Base-by-base conservation (phyloP, 331 rosid species). In the Pyrus hybrid region DNA sequence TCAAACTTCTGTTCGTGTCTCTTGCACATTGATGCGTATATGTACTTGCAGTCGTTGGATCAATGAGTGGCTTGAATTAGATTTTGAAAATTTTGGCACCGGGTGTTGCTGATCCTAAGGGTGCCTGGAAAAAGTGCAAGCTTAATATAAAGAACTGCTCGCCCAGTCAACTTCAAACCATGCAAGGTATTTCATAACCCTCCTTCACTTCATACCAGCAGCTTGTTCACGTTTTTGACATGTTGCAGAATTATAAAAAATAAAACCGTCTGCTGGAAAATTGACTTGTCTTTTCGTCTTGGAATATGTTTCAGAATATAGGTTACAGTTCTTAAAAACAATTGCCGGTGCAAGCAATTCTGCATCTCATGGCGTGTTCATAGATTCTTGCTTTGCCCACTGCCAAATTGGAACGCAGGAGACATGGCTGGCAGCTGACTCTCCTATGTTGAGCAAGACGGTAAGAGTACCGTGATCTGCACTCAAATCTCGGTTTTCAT, bases 321-420 rank as follows among this genome's bases (percentile, higher is more conserved):
- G 99, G 81, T n/a, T 53, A 69, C 78, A 86, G 71, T 94, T 94
- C 79, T 79, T 92, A 68, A 85, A 76, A 30, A 90, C 92, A 70
- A 32, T 89, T 62, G 70, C 63, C 11, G 87, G 68, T 47, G 18
- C 79, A 16, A 76, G 78, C 13, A 51, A 4, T 79, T 75, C 93
- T 47, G 1, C 83, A 41, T 81, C 90, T 1, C 90, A 82, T 74
- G 97, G 97, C 62, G n/a, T 87, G 80, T 94, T 92, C 37, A 84
- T 94, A 65, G 96, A 89, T 80, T 84, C 97, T 53, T 94, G 99
- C 87, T 92, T 89, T 73, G 92, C 97, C 8, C 99, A 94, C 75
- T 92, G 99, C 89, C 99, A 94, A 86, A 94, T 96, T 7, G 97
- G 90, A 88, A 86, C 56, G 83, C 99, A 94, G 77, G 99, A 85